Base-by-base conservation (phyloP, 129 eudicot genomes). In the Lactuca sativa region DNA sequence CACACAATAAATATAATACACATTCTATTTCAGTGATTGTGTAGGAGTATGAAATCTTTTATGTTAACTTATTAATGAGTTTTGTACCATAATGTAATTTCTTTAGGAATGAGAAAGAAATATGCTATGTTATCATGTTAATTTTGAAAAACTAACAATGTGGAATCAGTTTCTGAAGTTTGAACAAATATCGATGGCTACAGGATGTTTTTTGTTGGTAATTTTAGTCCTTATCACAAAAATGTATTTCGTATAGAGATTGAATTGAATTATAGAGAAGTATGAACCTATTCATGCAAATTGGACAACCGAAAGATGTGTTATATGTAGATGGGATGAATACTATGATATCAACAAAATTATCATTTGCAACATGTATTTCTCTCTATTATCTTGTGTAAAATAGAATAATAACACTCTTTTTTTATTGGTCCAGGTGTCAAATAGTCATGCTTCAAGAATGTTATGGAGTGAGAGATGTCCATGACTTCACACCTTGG, bases 251-350 rank as follows among this genome's bases (percentile, higher is more conserved):
- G 21, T 21, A 0, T 21, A 21, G 21, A 21, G 21, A 21, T 21
- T 21, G 21, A 21, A 21, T 21, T 21, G 21, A 21, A 21, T 21
- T 21, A 21, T 21, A 21, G 21, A 72, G 73, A 80, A 82, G 11
- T 95, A 87, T 57, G 83, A 90, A 72, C 93, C 99, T 80, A 86
- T 95, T 61, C 56, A 58, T 82, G 80, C 86, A 74, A 95, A 82
- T 83, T 95, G 99, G 99, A 95, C 97, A 52, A 78, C 95, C 14
- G 99, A 95, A 82, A 76, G 88, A 61, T 95, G 99, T 87, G 99
- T 97, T 69, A 64, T 95, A 37, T 95, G 99, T 72, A 84, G 96
- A 77, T 95, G 99, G 99, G 86, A 85, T 72, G 95, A 85, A 81
- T 97, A 95, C 59, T 95, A 91, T 87, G 99, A 95, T 47, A 63